Base-by-base conservation (phyloP, 2,329 filamentous ascomycete species). In the Colletotrichum kahawae region DNA sequence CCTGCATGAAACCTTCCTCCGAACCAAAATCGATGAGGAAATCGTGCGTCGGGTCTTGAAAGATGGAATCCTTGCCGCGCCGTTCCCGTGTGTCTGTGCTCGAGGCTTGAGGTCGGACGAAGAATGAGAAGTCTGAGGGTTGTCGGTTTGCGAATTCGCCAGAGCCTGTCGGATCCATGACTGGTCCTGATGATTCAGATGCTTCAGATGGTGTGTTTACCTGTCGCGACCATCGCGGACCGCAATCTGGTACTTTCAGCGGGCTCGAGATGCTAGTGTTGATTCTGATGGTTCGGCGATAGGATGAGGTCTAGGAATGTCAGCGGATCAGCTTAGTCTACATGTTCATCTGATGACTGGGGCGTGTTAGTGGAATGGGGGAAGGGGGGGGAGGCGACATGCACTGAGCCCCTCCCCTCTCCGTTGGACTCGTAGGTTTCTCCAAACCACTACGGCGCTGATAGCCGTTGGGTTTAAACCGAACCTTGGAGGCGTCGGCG, bases 11-110 rank as follows among this genome's bases (percentile, higher is more conserved):
- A 64, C 87, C 89, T 56, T 90, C 85, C 67, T 88, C 83, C 31
- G 87, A 90, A 27, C 85, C 85, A 73, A 94, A 90, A 79, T 94
- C 92, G 66, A 94, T 84, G 34, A 85, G 83, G 24, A 84, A 80
- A 51, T 84, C 81, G 78, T 84, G 83, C 48, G 81, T 84, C n/a
- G 88, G 88, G 77, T 90, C 88, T 54, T 77, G 77, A 38, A 91
- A 83, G 7, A 90, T 78, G 78, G 83, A 82, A 76, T 83, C 79
- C 31, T 80, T 80, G 64, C 74, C 68, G 51, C 75, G 78, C 13
- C 77, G 78, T 57, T 79, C 70, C 24, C 38, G 62, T 7, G 63
- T 48, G 63, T 74, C 78, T 64, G 79, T 76, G 63, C 79, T 38
- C 74, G 79, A 31, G 71, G 74, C 75, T 75, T 75, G 78, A 29